Percentiles rank a stretch among this genome's conserved stretches.
phyloP scores from a whole-genome alignment of 2,329 filamentous ascomycete genomes.

The Periglandula ipomoeae region DNA sequence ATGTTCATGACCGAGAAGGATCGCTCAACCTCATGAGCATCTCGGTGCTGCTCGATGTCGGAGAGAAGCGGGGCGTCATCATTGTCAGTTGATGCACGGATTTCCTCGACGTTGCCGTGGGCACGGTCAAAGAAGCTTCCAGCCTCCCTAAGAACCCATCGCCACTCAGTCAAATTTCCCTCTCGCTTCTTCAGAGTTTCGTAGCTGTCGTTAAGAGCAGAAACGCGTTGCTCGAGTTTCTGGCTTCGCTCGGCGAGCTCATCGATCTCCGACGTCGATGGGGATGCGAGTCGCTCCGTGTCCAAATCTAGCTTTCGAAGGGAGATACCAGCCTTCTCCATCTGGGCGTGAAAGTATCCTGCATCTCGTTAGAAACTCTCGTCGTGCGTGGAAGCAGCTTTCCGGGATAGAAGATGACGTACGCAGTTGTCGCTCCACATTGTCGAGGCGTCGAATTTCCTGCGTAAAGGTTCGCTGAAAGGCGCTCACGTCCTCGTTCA shows the following conservation, averaged over 20 bases:
- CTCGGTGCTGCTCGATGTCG: slow-evolving; percentile 77
- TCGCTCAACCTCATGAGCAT: slow-evolving; percentile 60
- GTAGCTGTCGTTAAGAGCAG: slow-evolving; percentile 93
- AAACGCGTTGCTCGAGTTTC: slow-evolving; percentile 82
- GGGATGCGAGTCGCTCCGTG: slow-evolving; percentile 73
- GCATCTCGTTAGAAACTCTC: slow-evolving; percentile 20
- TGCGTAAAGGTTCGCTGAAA: slow-evolving; percentile 97
- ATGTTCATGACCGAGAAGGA: slow-evolving; percentile 98
- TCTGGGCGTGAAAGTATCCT: slow-evolving; percentile 93
- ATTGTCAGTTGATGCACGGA: slow-evolving; percentile 78
- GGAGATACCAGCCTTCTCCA: slow-evolving; percentile 82
- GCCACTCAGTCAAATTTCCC: slow-evolving; percentile 95
- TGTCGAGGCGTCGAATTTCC: slow-evolving; percentile 93
- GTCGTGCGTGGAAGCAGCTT: slow-evolving; percentile 4
- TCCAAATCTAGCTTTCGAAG: slow-evolving; percentile 90
- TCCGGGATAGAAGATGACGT: slow-evolving; percentile 32
- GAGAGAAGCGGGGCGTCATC: slow-evolving; percentile 90
- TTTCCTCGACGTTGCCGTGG: slow-evolving; percentile 93
- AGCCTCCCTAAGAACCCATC: slow-evolving; percentile 93
- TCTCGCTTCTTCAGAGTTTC: slow-evolving; percentile 97
- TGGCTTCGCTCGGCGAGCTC: slow-evolving; percentile 89
- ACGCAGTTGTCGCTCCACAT: slow-evolving; percentile 96
- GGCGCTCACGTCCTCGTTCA: slow-evolving; percentile 85
- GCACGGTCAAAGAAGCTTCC: slow-evolving; percentile 96
- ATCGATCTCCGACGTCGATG: slow-evolving; percentile 90